phyloP scores from a whole-genome alignment of 306 rosid species.

The Dicorynia guianensis region DNA sequence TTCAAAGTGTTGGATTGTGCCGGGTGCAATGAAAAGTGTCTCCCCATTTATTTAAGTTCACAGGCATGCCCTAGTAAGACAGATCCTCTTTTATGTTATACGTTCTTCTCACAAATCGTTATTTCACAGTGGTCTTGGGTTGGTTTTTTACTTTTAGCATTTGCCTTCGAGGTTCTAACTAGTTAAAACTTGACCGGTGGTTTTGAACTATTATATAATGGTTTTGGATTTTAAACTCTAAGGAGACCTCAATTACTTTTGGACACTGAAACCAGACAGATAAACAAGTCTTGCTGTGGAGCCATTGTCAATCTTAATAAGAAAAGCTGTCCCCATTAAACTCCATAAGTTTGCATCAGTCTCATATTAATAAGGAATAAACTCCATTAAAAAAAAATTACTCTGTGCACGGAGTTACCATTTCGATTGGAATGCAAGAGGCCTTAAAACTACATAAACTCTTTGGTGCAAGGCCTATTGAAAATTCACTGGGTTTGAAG shows the following conservation, averaged over 20 bases:
- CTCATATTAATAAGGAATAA: constrained; percentile 2
- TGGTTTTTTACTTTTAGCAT: constrained; percentile 24
- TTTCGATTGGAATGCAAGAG: constrained; percentile 13
- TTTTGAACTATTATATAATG: constrained; percentile 8
- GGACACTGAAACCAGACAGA: constrained; percentile 3
- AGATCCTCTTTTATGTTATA: constrained; percentile 28
- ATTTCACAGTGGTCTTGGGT: constrained; percentile 11
- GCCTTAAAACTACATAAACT: constrained; percentile 8
- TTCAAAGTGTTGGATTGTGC: constrained; percentile 4
- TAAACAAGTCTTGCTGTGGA: background rate
- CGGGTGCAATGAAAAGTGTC: background rate
- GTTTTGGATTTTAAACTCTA: constrained; percentile 28
- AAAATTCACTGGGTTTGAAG: constrained; percentile 28
- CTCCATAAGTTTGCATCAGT: constrained; percentile 15
- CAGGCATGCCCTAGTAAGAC: constrained; percentile 1
- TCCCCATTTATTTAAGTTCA: constrained; percentile 26
- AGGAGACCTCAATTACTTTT: background rate
- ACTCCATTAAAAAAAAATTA: background rate
- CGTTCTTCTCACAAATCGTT: constrained; percentile 26
- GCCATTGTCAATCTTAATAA: background rate
- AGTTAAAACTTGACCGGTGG: constrained; percentile 14
- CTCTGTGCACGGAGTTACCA: constrained; percentile 18
- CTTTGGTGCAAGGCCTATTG: constrained; percentile 12
- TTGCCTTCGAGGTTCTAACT: constrained; percentile 11
- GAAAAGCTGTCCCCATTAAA: background rate